These are phyloP conservation scores for Nitzschia palea DNA, from an alignment of 108 stramenopile genomes.

Conservation along the genomic window DNA sequence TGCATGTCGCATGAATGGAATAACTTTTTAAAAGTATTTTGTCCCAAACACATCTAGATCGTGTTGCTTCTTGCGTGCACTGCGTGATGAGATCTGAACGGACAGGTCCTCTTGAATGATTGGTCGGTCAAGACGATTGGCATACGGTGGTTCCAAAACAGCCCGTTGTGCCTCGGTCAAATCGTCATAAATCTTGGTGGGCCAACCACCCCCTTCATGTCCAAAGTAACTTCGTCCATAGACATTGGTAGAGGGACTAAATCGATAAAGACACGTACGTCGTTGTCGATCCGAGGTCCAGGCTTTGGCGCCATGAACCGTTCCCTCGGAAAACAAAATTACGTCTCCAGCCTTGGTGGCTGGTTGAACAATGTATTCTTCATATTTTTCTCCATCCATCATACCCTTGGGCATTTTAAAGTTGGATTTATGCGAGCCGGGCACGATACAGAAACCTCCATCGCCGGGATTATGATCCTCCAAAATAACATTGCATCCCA, in stretches of 20 bases:
- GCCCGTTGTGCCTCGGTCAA: conserved; percentile 79
- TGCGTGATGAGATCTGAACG: conserved; percentile 68
- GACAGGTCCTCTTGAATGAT: conserved; percentile 66
- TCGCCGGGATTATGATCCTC: conserved; percentile 81
- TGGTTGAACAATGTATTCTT: conserved; percentile 82
- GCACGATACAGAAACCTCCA: conserved; percentile 93
- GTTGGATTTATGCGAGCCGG: conserved; percentile 90
- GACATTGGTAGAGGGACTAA: conserved; percentile 76
- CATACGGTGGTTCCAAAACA: conserved; percentile 90
- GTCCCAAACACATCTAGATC: conserved; percentile 87
- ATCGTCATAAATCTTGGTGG: conserved; percentile 70
- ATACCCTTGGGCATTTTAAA: conserved; percentile 86
- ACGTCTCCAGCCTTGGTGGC: conserved; percentile 93
- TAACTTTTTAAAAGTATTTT: conserved; percentile 75
- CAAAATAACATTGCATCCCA: conserved; percentile 85
- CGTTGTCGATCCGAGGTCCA: conserved; percentile 75
- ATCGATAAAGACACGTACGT: conserved; percentile 82
- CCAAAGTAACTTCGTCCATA: conserved; percentile 90
- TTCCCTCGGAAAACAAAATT: conserved; percentile 88
- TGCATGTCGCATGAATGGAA: not conserved
- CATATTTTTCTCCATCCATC: conserved; percentile 77
- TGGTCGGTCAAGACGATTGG: conserved; percentile 84
- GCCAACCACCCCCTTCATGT: conserved; percentile 78
- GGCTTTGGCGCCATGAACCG: conserved; percentile 88
- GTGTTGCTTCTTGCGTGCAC: conserved; percentile 77